Evolutionary conservation across 352 stramenopile genomes (phyloP).

Genomic region (Globisporangium mamillatum): DNA sequence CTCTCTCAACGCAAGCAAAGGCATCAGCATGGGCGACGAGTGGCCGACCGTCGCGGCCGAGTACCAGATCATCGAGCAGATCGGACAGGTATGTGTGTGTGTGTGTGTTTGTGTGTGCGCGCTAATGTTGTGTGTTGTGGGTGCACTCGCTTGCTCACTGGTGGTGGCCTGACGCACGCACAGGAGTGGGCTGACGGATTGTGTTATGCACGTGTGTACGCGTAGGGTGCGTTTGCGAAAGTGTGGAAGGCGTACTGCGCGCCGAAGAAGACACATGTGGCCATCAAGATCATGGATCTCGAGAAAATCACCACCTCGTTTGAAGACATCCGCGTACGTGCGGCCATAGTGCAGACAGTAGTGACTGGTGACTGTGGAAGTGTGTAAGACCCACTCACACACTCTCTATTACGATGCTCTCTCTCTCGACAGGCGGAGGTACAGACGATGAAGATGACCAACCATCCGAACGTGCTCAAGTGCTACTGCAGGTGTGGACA

Average conservation of each 20-base stretch:
- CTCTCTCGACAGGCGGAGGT: constrained; percentile 82
- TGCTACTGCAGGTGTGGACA: constrained; percentile 90
- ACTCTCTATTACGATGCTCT: neutral
- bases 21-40: constrained; percentile 71
- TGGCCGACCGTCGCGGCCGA: constrained; percentile 81
- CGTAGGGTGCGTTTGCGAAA: constrained; percentile 96
- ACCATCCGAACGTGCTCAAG: constrained; percentile 97
- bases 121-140: neutral
- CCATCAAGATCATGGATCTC: constrained; percentile 99
- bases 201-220: neutral
- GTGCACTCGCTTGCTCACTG: neutral
- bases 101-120: neutral
- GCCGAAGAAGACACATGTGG: constrained; percentile 87
- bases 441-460: constrained; percentile 98
- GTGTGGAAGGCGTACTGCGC: constrained; percentile 95
- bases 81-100: constrained; percentile 56
- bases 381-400: neutral
- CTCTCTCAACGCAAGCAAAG: neutral
- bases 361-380: neutral
- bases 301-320: constrained; percentile 98
- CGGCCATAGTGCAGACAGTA: neutral
- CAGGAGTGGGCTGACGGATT: neutral
- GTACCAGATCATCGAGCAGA: constrained; percentile 90
- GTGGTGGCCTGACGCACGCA: neutral
- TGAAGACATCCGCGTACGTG: constrained; percentile 82